These are phyloP conservation scores for Skeletonema potamos DNA, from an alignment of 108 stramenopile species.

Conservation along the genomic window DNA sequence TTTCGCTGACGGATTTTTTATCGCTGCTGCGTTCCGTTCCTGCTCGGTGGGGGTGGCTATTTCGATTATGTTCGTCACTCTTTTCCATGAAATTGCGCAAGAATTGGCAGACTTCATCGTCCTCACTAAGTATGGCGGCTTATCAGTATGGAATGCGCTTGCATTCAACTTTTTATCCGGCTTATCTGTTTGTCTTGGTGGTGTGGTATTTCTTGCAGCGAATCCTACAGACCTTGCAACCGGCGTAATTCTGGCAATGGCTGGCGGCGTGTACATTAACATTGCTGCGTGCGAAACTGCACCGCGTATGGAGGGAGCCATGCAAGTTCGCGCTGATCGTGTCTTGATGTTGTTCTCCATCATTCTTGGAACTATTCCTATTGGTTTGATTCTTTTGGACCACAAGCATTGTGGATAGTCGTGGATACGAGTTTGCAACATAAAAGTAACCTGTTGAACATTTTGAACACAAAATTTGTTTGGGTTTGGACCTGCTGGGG, in stretches of 20 bases:
- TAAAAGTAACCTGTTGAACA: too few relatives aligned
- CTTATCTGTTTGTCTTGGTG: slow-evolving; percentile 66
- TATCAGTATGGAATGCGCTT: slow-evolving; percentile 49
- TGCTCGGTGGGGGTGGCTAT: slow-evolving; percentile 51
- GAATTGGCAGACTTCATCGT: slow-evolving; percentile 83
- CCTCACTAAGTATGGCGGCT: slow-evolving; percentile 61
- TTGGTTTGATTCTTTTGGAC: slow-evolving; percentile 82
- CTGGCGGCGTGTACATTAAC: slow-evolving; percentile 78
- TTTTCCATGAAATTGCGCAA: slow-evolving; percentile 83
- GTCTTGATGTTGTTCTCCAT: slow-evolving; percentile 50
- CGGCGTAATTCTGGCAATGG: slow-evolving; percentile 69
- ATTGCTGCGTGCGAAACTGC: slow-evolving; percentile 66
- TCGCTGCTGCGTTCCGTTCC: slow-evolving; percentile 65
- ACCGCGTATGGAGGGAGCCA: slow-evolving; percentile 38
- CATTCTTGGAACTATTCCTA: slow-evolving; percentile 65
- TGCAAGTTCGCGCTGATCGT: slow-evolving; percentile 24
- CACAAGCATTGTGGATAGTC: slow-evolving; percentile 75
- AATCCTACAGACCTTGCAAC: slow-evolving; percentile 44
- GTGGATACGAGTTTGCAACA: too few relatives aligned
- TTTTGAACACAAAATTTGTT: too few relatives aligned
- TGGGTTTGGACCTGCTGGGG: too few relatives aligned
- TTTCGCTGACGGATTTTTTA: slow-evolving; percentile 84
- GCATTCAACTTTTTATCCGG: slow-evolving; percentile 69
- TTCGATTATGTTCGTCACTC: slow-evolving; percentile 55
- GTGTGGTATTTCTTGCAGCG: slow-evolving; percentile 48